Base-by-base conservation (phyloP, 139 green algal species). In the Micractinium conductrix region DNA sequence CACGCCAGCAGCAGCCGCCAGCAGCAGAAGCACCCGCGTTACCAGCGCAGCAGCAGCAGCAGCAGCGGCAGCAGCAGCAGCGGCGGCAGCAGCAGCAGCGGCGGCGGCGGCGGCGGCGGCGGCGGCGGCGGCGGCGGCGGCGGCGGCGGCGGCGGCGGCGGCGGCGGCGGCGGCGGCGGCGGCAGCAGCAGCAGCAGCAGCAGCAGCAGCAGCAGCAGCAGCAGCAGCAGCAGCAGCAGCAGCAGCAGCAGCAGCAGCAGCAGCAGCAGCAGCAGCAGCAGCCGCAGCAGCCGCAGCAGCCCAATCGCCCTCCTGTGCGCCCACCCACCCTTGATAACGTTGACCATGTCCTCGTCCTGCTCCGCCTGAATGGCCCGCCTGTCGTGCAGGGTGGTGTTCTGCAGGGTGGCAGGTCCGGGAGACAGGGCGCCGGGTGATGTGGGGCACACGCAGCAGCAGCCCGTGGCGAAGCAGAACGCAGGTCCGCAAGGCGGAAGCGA, bases 331-430 rank as follows among this genome's bases (percentile, higher is more conserved):
- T 28, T 38, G 26, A 85, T 79, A 26, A 80, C 55, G 37, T 71
- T 45, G 26, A 73, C 22, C 50, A 85, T 28, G 38, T 85, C 80
- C 22, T 50, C 53, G 14, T 85, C 80, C 50, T 87, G 40, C 76
- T 84, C 74, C 67, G 73, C 26, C 74, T 84, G 38, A 4, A n/a
- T 74, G 17, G 38, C n/a, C 30, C 45, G 42, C 44, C 71, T 24
- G 40, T 79, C 76, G 10, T 44, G 42, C 37, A 83, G 60, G 45
- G 79, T 78, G 16, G 74, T 67, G 33, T 50, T 83, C 76, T 82
- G 76, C 58, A 10, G 70, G 42, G 33, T 5, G 43, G n/a, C 70
- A 37, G 21, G 4, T 22, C 7, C 21, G 21, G 68, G 7, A 45
- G 53, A 14, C 48, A 14, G 48, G 48, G 37, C 16, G 67, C 5